Conservation (phyloP, 352 stramenopile genomes). For the Phytopythium litorale region DNA sequence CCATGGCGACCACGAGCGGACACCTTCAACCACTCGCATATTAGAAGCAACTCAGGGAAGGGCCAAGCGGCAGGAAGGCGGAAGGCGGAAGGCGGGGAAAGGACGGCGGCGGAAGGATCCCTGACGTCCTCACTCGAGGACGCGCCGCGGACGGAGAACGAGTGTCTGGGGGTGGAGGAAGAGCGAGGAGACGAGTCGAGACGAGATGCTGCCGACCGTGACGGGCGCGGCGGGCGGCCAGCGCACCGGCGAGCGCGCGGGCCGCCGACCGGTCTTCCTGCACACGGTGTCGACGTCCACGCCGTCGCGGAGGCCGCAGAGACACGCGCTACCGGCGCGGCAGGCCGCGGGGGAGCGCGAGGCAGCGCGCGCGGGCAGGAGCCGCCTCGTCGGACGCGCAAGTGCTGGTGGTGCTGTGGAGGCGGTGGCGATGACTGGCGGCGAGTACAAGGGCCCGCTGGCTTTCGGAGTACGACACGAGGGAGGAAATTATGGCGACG, state of each 20-base stretch:
- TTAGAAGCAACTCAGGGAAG: too few species aligned
- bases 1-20: too few species aligned
- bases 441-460: background rate
- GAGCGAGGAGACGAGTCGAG: background rate
- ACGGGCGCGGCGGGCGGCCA: slow-evolving; percentile 4
- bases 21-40: background rate
- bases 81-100: too few species aligned
- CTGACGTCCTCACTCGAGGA: too few species aligned
- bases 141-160: too few species aligned
- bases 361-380: background rate
- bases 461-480: background rate
- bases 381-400: background rate
- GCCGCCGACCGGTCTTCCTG: slow-evolving; percentile 22
- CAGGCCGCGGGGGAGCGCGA: slow-evolving; percentile 22
- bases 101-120: too few species aligned
- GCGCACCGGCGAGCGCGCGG: slow-evolving; percentile 3
- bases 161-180: too few species aligned
- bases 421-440: background rate
- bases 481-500: background rate
- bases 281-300: slow-evolving; percentile 58
- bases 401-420: background rate
- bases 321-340: slow-evolving; percentile 10
- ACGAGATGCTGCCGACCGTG: slow-evolving; percentile 7
- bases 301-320: slow-evolving; percentile 26
- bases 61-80: too few species aligned